Base-by-base conservation (phyloP, 1,284 basidiomycete species). In the Apiotrichum mycotoxinovorans region DNA sequence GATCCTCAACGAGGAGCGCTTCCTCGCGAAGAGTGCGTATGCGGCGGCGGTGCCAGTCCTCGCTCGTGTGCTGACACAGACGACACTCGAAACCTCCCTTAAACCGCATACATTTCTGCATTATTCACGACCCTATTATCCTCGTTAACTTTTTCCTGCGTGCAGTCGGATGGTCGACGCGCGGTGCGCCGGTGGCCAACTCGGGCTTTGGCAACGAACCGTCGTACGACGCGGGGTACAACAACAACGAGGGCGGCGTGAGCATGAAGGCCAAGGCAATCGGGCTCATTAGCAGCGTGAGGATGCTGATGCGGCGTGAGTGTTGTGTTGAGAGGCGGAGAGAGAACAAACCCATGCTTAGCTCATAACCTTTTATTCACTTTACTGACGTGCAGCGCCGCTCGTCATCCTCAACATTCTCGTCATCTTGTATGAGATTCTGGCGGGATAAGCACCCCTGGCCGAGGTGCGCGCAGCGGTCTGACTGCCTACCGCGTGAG, bases 251-350 rank as follows among this genome's bases (percentile, higher is more conserved):
- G 18, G 22, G 14, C 20, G 89, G 90, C 30, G 78, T 83, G 57
- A 83, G 87, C 40, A 80, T 98, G 63, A 97, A 97, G 79, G 84
- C 84, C 55, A 85, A 90, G 69, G 75, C 96, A 49, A 86, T 98
- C 72, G 90, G 92, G 76, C 83, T 98, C 66, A 97, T 97, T 63
- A 84, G 87, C 64, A 94, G 94, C 27, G 92, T 97, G 57, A 82
- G 94, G 75, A 97, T 92, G 54, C 81, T 98, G 62, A 88, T 98
- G 87, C 85, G 95, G 76, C 91, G 94, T 98, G 74, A 77, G 85
- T 81, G 20, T 9, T 15, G 14, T 15, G 14, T 7, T 4, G 35
- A 37, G 35, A 15, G 17, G 35, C 14, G 35, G 35, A 37, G 14
- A 37, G 4, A 4, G 17, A 34, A 8, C 9, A 34, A 14, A 14